These are phyloP conservation scores for Naegleria gruberi DNA, from an alignment of 208 protist genomes.

Conservation along the genomic window DNA sequence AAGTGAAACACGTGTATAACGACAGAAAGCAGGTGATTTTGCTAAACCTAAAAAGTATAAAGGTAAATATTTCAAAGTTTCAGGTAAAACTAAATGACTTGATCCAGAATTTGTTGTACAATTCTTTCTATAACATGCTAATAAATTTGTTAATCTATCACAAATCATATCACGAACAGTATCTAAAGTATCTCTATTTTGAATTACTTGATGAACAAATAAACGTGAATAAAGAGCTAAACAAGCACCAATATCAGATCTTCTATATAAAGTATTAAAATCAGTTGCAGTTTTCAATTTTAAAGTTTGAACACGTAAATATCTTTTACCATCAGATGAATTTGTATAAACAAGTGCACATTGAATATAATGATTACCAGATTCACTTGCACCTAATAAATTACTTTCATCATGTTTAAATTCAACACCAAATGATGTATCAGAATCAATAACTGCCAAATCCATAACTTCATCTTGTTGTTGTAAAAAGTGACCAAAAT, in stretches of 20 bases:
- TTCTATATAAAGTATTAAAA: conserved; percentile 55
- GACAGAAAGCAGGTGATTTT: not conserved
- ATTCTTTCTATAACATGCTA: conserved; percentile 66
- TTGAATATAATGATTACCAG: conserved; percentile 60
- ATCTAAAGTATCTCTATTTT: conserved; percentile 55
- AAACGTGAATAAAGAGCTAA: conserved; percentile 56
- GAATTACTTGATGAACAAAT: conserved; percentile 51
- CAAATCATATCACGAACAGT: conserved; percentile 48
- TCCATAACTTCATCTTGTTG: conserved; percentile 76
- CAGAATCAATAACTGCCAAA: conserved; percentile 49
- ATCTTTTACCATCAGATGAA: conserved; percentile 62
- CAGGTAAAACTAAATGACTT: conserved; percentile 73
- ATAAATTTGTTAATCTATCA: conserved; percentile 54
- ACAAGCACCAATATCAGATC: conserved; percentile 65
- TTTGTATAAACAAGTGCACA: conserved; percentile 76
- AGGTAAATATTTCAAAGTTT: conserved; percentile 77
- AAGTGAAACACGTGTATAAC: not conserved
- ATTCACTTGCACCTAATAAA: not conserved
- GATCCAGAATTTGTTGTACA: conserved; percentile 39
- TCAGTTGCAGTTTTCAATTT: conserved; percentile 51
- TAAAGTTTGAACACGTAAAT: conserved; percentile 71
- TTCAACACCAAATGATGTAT: conserved; percentile 71
- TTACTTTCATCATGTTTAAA: conserved; percentile 55
- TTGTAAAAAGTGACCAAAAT: conserved; percentile 70
- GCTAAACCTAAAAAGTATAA: conserved; percentile 63